Conservation (phyloP, 495 filamentous ascomycete genomes). For the Echria macrotheca region DNA sequence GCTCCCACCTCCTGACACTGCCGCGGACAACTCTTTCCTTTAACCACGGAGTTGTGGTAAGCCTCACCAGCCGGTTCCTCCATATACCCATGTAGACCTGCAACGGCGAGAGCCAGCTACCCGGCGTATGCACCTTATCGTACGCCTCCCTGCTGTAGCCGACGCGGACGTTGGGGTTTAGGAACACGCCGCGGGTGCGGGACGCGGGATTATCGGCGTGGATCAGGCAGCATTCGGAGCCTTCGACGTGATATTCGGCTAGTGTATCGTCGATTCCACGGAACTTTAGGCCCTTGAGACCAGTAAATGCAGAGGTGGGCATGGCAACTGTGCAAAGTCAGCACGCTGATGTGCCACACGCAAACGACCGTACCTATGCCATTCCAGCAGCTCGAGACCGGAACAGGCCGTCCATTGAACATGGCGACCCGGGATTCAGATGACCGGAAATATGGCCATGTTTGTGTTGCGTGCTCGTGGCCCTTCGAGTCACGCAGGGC, state of each 20-base stretch:
- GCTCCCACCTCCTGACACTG: conserved; percentile 35
- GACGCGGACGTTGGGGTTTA: conserved; percentile 76
- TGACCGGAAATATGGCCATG: conserved; percentile 75
- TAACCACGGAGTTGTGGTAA: conserved; percentile 23
- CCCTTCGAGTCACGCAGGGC: conserved; percentile 70
- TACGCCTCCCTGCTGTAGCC: conserved; percentile 61
- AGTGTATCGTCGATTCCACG: conserved; percentile 67
- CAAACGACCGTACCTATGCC: conserved; percentile 68
- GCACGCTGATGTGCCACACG: no score
- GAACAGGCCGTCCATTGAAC: conserved; percentile 50
- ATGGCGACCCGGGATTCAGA: conserved; percentile 54
- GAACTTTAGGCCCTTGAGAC: conserved; percentile 42
- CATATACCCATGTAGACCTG: conserved; percentile 36
- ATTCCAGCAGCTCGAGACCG: conserved; percentile 79
- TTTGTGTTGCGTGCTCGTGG: conserved; percentile 53
- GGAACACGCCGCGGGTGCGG: conserved; percentile 55
- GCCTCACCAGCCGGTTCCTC: conserved; percentile 37
- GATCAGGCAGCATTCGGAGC: conserved; percentile 77
- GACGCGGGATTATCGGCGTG: conserved; percentile 63
- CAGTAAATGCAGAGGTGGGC: conserved; percentile 24
- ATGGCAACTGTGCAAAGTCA: conserved; percentile 32
- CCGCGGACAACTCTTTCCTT: conserved; percentile 33
- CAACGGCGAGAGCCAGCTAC: conserved; percentile 29
- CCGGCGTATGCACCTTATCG: conserved; percentile 28
- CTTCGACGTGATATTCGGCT: conserved; percentile 65